Evolutionary conservation across 495 filamentous ascomycete genomes (phyloP), one percentile per base, ranked within the genome.

Genomic region (Copromyces sp.): DNA sequence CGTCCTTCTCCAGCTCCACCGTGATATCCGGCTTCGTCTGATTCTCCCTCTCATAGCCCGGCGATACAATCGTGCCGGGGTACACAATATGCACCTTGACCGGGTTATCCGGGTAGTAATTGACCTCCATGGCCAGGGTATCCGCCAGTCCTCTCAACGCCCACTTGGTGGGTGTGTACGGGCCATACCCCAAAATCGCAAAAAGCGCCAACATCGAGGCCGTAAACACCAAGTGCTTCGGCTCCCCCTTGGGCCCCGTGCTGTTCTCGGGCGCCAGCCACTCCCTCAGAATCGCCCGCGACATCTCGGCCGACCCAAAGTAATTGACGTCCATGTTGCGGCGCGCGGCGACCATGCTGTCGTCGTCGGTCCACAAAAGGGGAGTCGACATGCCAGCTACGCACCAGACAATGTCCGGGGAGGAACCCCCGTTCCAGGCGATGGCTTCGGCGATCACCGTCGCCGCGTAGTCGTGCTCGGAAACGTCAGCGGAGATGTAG

Each of bases 241-340:
- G 86, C 69, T 82, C 77, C 38, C 83, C 74, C 20, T 71, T 78
- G 7, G 80, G 77, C n/a, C 74, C 76, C 2, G 80, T 76, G 17
- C 59, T 70, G 70, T 74, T 77, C 42, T 81, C 78, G 9, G 90
- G 85, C 8, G 81, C 82, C 61, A 92, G 87, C 87, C 91, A 90
- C 68, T 85, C 80, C 38, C 82, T 83, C 24, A 94, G 80, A 7
- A 87, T 81, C 12, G 88, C 88, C 78, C 96, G 93, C 47, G 94
- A 92, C 77, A 94, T 92, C 79, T 97, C 93, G 53, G 91, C 91
- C n/a, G 89, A 88, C 42, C 94, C 91, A 86, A 92, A 96, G 84
- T 94, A 99, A 79, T 98, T 95, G 53, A 92, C 89, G 79, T 94
- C 91, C 89, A 98, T 97, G 82, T 97, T 94, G 76, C 87, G 82